phyloP scores from a whole-genome alignment of 495 filamentous ascomycete genomes.

The Aspergillus diversus region DNA sequence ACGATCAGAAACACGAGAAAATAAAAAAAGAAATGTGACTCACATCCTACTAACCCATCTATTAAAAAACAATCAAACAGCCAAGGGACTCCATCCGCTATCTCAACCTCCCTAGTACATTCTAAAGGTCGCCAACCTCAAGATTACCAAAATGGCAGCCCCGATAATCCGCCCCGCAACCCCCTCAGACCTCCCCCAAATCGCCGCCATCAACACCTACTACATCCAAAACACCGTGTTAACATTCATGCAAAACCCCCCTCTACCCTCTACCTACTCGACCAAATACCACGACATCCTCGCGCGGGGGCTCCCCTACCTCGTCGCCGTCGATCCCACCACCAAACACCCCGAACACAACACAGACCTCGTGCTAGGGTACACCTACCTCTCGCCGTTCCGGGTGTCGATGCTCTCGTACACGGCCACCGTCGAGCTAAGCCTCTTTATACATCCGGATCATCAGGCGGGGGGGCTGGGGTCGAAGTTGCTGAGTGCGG shows the following conservation, averaged over 20 bases:
- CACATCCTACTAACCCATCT: not conserved
- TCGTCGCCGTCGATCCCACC: conserved; percentile 27
- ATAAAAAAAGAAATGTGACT: not conserved
- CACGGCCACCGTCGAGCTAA: conserved; percentile 35
- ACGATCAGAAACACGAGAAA: too few species aligned
- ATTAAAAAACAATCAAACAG: not conserved
- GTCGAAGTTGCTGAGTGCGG: conserved; percentile 19
- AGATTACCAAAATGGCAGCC: not conserved
- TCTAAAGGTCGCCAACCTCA: not conserved
- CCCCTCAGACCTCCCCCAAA: conserved; percentile 28
- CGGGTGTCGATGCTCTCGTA: conserved; percentile 32
- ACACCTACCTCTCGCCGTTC: conserved; percentile 32
- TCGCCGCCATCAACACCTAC: conserved; percentile 34
- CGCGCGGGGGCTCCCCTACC: conserved; percentile 29
- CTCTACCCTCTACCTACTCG: conserved; percentile 23
- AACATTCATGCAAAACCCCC: conserved; percentile 31
- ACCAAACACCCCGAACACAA: conserved; percentile 11
- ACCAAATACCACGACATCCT: conserved; percentile 24
- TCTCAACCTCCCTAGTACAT: not conserved
- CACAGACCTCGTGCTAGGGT: conserved; percentile 30
- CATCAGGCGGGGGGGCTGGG: conserved; percentile 27
- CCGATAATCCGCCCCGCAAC: conserved; percentile 22
- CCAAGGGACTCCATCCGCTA: too few species aligned
- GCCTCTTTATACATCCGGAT: conserved; percentile 33
- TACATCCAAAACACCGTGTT: conserved; percentile 35